Evolutionary conservation across 2,329 filamentous ascomycete species (phyloP).

Genomic region (Fusarium sp.): DNA sequence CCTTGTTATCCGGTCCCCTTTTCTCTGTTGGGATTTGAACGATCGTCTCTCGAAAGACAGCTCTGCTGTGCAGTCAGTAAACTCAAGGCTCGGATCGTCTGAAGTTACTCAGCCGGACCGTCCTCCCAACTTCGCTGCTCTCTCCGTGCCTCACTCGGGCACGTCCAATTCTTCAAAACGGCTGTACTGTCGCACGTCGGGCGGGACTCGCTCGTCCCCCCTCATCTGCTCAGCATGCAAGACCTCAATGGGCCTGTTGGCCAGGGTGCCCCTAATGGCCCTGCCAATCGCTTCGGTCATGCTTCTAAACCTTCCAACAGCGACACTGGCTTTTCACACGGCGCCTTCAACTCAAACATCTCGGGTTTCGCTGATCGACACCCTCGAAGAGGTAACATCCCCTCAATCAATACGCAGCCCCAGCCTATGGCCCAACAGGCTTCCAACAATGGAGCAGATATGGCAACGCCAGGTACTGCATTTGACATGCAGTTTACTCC

Average conservation of each 20-base stretch:
- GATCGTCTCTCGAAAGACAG: conserved; percentile 13
- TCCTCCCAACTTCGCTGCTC: conserved; percentile 25
- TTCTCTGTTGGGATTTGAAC: conserved; percentile 16
- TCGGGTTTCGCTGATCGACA: conserved; percentile 88
- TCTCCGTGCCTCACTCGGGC: conserved; percentile 52
- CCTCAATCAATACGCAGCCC: conserved; percentile 90
- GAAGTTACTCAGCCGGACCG: conserved; percentile 23
- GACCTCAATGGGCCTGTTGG: conserved; percentile 76
- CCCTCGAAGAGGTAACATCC: conserved; percentile 85
- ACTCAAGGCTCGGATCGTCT: conserved; percentile 17
- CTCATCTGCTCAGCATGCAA: conserved; percentile 92
- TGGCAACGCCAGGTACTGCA: conserved; percentile 86
- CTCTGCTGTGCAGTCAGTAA: conserved; percentile 33
- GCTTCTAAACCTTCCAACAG: conserved; percentile 84
- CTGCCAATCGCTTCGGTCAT: conserved; percentile 75
- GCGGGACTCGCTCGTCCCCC: conserved; percentile 88
- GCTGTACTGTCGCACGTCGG: conserved; percentile 80
- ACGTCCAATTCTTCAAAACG: conserved; percentile 78
- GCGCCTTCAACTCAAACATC: conserved; percentile 89
- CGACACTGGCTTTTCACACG: conserved; percentile 92
- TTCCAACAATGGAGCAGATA: conserved; percentile 71
- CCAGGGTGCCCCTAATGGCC: conserved; percentile 54
- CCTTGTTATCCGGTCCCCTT: conserved; percentile 31
- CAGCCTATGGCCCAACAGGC: conserved; percentile 66
- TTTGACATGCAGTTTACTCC: conserved; percentile 99